phyloP scores from a whole-genome alignment of 1,284 basidiomycete genomes.

The Mycosarcoma mackinlayi region DNA sequence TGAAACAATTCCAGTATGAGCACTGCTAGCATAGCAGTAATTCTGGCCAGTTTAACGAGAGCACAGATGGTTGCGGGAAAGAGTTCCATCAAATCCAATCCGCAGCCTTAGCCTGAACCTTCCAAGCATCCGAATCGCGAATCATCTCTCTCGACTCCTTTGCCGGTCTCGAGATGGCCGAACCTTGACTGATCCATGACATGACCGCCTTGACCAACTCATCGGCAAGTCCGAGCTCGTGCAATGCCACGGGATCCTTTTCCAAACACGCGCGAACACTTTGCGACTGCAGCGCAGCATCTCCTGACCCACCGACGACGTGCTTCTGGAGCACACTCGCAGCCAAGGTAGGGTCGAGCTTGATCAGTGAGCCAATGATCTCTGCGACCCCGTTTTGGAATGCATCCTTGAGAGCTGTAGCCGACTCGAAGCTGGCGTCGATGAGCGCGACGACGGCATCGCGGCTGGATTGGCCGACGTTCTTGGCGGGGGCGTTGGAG shows the following conservation, averaged over 20 bases:
- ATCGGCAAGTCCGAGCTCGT: conserved; percentile 29
- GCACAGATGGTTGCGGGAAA: too few species aligned
- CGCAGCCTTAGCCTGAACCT: conserved; percentile 36
- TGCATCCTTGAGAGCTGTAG: conserved; percentile 70
- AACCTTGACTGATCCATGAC: conserved; percentile 50
- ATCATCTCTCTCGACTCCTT: conserved; percentile 47
- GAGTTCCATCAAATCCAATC: conserved; percentile 47
- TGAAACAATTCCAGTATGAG: too few species aligned
- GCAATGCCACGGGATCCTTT: conserved; percentile 34
- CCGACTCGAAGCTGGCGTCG: conserved; percentile 82
- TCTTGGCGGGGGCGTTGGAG: conserved; percentile 75
- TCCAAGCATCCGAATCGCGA: conserved; percentile 32
- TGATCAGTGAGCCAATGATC: conserved; percentile 77
- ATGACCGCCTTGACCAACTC: conserved; percentile 46
- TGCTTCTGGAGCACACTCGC: conserved; percentile 27
- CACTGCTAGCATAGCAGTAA: too few species aligned
- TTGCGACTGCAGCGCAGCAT: conserved; percentile 43
- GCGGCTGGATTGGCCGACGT: conserved; percentile 81
- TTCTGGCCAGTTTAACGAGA: too few species aligned
- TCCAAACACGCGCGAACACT: conserved; percentile 37
- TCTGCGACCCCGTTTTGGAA: conserved; percentile 76
- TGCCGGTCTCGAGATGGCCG: conserved; percentile 40
- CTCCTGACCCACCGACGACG: conserved; percentile 24
- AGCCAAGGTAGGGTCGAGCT: conserved; percentile 66
- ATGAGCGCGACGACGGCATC: conserved; percentile 81